phyloP scores from a whole-genome alignment of 2,329 filamentous ascomycete species.

The Xylariomycetidae sp. region DNA sequence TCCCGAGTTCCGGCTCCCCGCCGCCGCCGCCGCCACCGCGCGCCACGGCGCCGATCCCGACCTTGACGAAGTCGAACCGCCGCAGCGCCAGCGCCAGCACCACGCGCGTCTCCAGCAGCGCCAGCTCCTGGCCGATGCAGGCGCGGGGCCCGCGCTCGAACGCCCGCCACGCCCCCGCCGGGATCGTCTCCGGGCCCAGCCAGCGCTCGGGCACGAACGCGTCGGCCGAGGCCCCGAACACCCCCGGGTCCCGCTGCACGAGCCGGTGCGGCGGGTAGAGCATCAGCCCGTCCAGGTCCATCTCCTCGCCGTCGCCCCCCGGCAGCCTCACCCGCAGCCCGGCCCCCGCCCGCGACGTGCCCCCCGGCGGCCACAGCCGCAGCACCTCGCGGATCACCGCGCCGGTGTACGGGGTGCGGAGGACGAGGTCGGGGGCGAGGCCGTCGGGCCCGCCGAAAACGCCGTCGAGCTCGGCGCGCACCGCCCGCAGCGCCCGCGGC shows the following conservation, averaged over 20 bases:
- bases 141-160: slow-evolving; percentile 26
- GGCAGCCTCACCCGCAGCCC: not conserved
- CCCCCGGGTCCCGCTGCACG: not conserved
- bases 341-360: not conserved
- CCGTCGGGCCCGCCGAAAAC: not conserved
- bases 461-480: slow-evolving; percentile 2
- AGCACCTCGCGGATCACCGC: not conserved
- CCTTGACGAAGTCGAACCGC: slow-evolving; percentile 16
- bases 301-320: not conserved
- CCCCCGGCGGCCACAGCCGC: not conserved
- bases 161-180: slow-evolving; percentile 20
- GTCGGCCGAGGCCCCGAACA: not conserved
- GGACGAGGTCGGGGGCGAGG: not conserved
- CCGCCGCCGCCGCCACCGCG: too few relatives aligned
- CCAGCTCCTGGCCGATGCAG: slow-evolving; percentile 26
- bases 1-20: not conserved
- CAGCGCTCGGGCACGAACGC: slow-evolving; percentile 8
- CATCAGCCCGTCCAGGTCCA: not conserved
- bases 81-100: slow-evolving; percentile 18
- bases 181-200: slow-evolving; percentile 12
- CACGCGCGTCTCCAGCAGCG: slow-evolving; percentile 19
- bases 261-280: not conserved
- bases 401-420: not conserved
- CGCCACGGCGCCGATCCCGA: not conserved
- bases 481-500: not conserved